Evolutionary conservation across 1,284 basidiomycete species (phyloP).

Genomic region (Coniferiporia sulphurascens): DNA sequence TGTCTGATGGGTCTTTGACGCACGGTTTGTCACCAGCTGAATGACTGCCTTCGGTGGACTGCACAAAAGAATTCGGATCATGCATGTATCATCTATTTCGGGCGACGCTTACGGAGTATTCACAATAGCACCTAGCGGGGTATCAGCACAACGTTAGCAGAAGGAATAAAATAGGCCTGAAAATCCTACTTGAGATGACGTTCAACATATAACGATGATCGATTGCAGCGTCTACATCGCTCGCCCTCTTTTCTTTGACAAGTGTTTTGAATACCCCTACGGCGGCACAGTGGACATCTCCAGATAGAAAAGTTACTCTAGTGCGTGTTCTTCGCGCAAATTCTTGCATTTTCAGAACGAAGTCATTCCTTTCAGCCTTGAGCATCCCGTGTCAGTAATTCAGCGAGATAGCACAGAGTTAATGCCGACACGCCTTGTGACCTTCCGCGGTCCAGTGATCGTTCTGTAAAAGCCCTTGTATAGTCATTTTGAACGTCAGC

Average conservation of each 20-base stretch:
- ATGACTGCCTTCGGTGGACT: conserved; percentile 77
- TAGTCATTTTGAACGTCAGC: not conserved
- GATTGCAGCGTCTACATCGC: conserved; percentile 42
- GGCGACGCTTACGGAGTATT: conserved; percentile 63
- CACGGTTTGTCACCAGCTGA: conserved; percentile 74
- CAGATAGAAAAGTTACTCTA: conserved; percentile 81
- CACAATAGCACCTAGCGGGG: conserved; percentile 63
- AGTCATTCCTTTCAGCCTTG: conserved; percentile 86
- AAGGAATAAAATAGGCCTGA: conserved; percentile 1
- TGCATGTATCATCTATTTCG: not conserved
- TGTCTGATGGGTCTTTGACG: conserved; percentile 81
- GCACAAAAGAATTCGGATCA: conserved; percentile 24
- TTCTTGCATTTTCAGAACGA: conserved; percentile 75
- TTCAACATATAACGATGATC: conserved; percentile 90
- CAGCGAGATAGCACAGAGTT: not conserved
- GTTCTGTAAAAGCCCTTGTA: conserved; percentile 43
- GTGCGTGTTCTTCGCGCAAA: conserved; percentile 57
- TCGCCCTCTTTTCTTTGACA: conserved; percentile 41
- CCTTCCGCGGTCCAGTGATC: conserved; percentile 85
- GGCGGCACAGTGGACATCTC: conserved; percentile 88
- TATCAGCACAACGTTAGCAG: conserved; percentile 7
- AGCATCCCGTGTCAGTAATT: not conserved
- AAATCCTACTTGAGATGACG: conserved; percentile 59
- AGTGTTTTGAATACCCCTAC: conserved; percentile 77
- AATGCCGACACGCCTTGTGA: conserved; percentile 55